Evolutionary conservation across 2,329 filamentous ascomycete species (phyloP).

Genomic region (Plenodomus lindquistii): DNA sequence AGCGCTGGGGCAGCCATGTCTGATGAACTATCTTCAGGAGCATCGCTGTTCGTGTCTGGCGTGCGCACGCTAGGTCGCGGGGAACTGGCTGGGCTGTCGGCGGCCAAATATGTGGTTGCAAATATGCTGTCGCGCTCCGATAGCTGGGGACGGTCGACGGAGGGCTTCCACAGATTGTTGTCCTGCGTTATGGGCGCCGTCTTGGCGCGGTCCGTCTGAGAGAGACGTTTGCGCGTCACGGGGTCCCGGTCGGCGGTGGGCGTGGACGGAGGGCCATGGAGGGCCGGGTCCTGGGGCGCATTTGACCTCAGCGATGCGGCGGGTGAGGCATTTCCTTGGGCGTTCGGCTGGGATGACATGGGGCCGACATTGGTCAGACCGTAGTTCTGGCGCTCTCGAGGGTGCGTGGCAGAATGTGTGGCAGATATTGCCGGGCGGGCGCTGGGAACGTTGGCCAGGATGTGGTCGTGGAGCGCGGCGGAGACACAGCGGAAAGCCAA

Average conservation of each 20-base stretch:
- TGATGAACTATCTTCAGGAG: conserved; percentile 26
- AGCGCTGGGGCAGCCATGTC: conserved; percentile 36
- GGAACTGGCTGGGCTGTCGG: conserved; percentile 52
- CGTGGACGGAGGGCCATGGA: conserved; percentile 25
- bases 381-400: conserved; percentile 21
- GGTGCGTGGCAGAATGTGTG: conserved; percentile 39
- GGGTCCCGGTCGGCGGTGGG: conserved; percentile 16
- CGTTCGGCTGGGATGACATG: conserved; percentile 47
- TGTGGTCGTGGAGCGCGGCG: conserved; percentile 24
- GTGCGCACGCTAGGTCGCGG: conserved; percentile 37
- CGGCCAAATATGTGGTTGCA: conserved; percentile 62
- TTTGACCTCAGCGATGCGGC: conserved; percentile 47
- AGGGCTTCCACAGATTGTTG: conserved; percentile 39
- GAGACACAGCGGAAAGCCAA: conserved; percentile 25
- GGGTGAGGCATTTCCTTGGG: conserved; percentile 46
- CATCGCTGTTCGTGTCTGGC: conserved; percentile 29
- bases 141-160: conserved; percentile 55
- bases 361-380: conserved; percentile 49
- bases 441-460: conserved; percentile 22
- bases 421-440: conserved; percentile 37
- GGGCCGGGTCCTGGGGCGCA: conserved; percentile 28
- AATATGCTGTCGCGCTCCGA: conserved; percentile 67
- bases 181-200: conserved; percentile 42
- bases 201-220: conserved; percentile 44
- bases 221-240: conserved; percentile 40